Evolutionary conservation across 2,329 filamentous ascomycete species (phyloP).

Genomic region (Lomentospora prolificans): DNA sequence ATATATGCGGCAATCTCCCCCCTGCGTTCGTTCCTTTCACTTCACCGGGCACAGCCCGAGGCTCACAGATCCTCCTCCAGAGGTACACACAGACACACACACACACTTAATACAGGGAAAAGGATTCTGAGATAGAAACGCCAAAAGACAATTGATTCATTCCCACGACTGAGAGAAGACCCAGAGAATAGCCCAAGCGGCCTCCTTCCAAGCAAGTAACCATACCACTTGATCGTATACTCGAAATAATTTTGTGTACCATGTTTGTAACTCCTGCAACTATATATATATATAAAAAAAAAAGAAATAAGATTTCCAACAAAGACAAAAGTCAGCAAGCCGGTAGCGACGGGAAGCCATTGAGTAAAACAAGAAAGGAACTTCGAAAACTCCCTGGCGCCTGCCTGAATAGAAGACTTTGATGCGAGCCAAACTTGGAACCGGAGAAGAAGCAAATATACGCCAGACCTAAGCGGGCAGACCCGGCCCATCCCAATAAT

Average conservation of each 20-base stretch:
- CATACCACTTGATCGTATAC: constrained; percentile 4
- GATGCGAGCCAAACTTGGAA: too few relatives aligned
- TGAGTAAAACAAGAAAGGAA: neutral
- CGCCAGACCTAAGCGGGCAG: neutral
- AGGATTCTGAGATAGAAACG: constrained; percentile 10
- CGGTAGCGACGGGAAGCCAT: neutral
- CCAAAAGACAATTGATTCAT: constrained; percentile 9
- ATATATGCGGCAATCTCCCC: neutral
- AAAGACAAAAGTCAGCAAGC: neutral
- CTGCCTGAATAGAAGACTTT: too few relatives aligned
- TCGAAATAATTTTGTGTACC: constrained; percentile 5
- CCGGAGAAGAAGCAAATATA: neutral
- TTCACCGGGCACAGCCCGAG: constrained; percentile 1
- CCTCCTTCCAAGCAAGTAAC: constrained; percentile 5
- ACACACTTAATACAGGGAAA: neutral
- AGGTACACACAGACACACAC: constrained; percentile 8
- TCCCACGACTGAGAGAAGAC: constrained; percentile 2
- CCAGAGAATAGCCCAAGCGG: neutral
- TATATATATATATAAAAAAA: neutral
- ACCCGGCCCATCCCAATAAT: neutral
- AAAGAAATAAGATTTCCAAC: neutral
- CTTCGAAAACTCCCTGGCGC: neutral
- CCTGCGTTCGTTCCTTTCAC: neutral
- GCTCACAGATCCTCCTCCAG: neutral
- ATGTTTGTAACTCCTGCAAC: constrained; percentile 3